Evolutionary conservation across 2,329 filamentous ascomycete genomes (phyloP).

Genomic region (Ophiostoma perfectum): DNA sequence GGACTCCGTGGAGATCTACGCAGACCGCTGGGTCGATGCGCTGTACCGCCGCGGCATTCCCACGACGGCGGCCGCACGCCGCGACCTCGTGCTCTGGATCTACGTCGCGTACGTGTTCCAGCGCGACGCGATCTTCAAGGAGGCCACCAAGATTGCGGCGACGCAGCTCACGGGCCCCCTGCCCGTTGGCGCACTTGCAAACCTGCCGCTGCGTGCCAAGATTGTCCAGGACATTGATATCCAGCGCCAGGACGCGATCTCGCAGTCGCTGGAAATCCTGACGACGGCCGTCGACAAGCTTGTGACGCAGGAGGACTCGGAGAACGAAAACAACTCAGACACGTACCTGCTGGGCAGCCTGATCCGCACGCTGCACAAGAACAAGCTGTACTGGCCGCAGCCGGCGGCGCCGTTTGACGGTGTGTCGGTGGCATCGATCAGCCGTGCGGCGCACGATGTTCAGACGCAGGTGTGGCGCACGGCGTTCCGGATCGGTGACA

Average conservation of each 20-base stretch:
- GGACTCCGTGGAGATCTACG: slow-evolving; percentile 40
- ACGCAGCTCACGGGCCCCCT: slow-evolving; percentile 29
- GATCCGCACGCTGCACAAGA: slow-evolving; percentile 30
- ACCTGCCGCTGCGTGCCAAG: slow-evolving; percentile 32
- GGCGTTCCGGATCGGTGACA: slow-evolving; percentile 19
- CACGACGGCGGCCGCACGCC: slow-evolving; percentile 22
- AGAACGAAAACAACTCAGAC: slow-evolving; percentile 27
- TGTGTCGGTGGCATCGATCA: slow-evolving; percentile 29
- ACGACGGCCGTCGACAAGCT: slow-evolving; percentile 29
- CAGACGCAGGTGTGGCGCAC: slow-evolving; percentile 27
- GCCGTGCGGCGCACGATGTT: slow-evolving; percentile 27
- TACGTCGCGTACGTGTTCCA: slow-evolving; percentile 33
- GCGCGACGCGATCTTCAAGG: slow-evolving; percentile 29
- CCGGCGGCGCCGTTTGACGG: slow-evolving; percentile 29
- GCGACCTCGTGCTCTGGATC: slow-evolving; percentile 32
- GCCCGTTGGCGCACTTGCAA: slow-evolving; percentile 17
- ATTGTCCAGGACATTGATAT: slow-evolving; percentile 31
- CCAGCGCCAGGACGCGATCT: slow-evolving; percentile 30
- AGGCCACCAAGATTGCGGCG: slow-evolving; percentile 29
- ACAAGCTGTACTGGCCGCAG: slow-evolving; percentile 29
- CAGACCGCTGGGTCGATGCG: slow-evolving; percentile 38
- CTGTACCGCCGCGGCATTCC: slow-evolving; percentile 26
- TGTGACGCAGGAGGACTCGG: slow-evolving; percentile 15
- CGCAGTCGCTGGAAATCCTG: slow-evolving; percentile 27
- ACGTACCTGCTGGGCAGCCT: slow-evolving; percentile 32